These are phyloP conservation scores for Crithidia fasciculata DNA, from an alignment of 208 protist species.

Conservation along the genomic window DNA sequence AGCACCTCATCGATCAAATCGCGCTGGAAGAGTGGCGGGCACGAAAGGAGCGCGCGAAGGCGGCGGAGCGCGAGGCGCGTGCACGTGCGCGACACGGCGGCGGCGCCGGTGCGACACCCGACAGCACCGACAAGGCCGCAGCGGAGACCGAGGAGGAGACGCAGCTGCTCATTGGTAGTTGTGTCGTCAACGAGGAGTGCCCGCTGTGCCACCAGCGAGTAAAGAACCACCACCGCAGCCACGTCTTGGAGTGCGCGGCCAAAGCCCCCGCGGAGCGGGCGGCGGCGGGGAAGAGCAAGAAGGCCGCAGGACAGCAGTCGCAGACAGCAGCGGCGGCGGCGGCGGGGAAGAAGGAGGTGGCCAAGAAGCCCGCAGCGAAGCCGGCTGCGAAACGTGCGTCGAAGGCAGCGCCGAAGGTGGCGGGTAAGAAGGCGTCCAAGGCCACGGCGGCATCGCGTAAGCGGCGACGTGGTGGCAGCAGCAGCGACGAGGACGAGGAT, in stretches of 20 bases:
- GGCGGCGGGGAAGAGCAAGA: background rate
- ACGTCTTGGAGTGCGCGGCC: slow-evolving; percentile 62
- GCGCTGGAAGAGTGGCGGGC: slow-evolving; percentile 70
- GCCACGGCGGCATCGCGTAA: slow-evolving; percentile 26
- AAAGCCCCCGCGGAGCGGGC: slow-evolving; percentile 10
- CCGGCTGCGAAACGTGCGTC: slow-evolving; percentile 11
- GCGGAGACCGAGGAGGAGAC: slow-evolving; percentile 24
- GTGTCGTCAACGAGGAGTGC: slow-evolving; percentile 74
- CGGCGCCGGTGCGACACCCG: slow-evolving; percentile 3
- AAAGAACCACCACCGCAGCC: slow-evolving; percentile 52
- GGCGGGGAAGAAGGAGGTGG: background rate
- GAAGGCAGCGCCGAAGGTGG: slow-evolving; percentile 15
- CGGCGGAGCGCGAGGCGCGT: slow-evolving; percentile 52
- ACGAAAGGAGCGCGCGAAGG: slow-evolving; percentile 38
- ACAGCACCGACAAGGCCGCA: slow-evolving; percentile 19
- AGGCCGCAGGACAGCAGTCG: background rate
- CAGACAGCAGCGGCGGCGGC: background rate
- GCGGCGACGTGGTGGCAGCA: slow-evolving; percentile 22
- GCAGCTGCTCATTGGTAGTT: slow-evolving; percentile 56
- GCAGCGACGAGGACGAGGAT: slow-evolving; percentile 22
- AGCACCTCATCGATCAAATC: slow-evolving; percentile 70
- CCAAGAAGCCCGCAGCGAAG: slow-evolving; percentile 13
- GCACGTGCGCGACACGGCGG: slow-evolving; percentile 30
- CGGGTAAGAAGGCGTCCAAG: slow-evolving; percentile 21
- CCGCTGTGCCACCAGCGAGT: slow-evolving; percentile 65